Evolutionary conservation across 2,329 filamentous ascomycete species (phyloP).

Genomic region (Penicillium sp.): DNA sequence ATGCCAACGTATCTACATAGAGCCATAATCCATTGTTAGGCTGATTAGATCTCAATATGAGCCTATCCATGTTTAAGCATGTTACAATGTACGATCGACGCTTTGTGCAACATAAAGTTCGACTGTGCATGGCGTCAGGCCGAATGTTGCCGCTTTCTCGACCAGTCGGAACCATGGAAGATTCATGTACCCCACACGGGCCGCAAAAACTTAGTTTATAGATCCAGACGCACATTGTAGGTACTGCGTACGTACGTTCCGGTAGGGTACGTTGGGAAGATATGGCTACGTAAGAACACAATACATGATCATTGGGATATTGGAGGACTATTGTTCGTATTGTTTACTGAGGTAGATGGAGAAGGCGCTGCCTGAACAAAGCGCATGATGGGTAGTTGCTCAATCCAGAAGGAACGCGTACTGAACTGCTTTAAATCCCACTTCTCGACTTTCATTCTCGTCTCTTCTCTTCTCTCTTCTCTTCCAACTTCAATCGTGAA

Average conservation of each 20-base stretch:
- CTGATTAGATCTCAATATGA: no score
- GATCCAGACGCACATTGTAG: background rate
- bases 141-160: background rate
- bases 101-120: no score
- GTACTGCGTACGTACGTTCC: no score
- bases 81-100: no score
- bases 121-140: background rate
- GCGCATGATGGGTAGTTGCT: background rate
- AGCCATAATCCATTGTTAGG: no score
- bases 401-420: constrained; percentile 1
- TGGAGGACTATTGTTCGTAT: background rate
- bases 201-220: constrained; percentile 7
- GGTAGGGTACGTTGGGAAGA: background rate
- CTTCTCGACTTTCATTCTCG: background rate
- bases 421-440: background rate
- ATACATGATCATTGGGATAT: background rate
- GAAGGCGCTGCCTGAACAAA: background rate
- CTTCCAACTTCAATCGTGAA: background rate
- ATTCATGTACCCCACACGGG: constrained; percentile 4
- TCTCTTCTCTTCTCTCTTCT: background rate
- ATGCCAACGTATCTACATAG: no score
- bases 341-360: background rate
- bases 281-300: no score
- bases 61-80: no score
- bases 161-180: background rate